Evolutionary conservation across 2,329 filamentous ascomycete species (phyloP).

Genomic region (Cadophora sp.): DNA sequence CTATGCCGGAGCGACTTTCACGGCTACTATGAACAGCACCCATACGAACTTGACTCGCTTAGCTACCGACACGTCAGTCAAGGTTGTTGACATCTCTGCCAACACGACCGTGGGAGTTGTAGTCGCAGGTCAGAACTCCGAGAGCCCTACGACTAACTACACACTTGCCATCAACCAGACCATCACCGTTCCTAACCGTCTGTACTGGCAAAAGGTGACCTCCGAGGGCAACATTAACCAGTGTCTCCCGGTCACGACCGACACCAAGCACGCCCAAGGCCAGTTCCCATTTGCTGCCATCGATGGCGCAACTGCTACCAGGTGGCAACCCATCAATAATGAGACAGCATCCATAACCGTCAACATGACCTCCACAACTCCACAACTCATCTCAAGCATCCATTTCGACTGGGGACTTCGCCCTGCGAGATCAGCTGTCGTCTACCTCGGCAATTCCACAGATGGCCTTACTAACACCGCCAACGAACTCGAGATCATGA

Average conservation of each 20-base stretch:
- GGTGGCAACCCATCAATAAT: slow-evolving; percentile 68
- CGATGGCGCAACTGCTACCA: slow-evolving; percentile 70
- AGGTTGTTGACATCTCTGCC: slow-evolving; percentile 63
- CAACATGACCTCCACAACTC: slow-evolving; percentile 50
- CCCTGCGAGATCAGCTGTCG: slow-evolving; percentile 59
- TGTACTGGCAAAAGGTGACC: slow-evolving; percentile 60
- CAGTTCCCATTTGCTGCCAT: slow-evolving; percentile 73
- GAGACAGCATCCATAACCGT: slow-evolving; percentile 62
- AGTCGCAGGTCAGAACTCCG: slow-evolving; percentile 54
- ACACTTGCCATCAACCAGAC: slow-evolving; percentile 55
- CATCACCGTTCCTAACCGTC: slow-evolving; percentile 64
- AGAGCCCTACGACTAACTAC: slow-evolving; percentile 52
- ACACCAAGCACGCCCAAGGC: slow-evolving; percentile 60
- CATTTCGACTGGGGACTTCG: slow-evolving; percentile 66
- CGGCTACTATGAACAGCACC: slow-evolving; percentile 65
- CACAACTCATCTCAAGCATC: slow-evolving; percentile 55
- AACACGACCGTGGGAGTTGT: slow-evolving; percentile 63
- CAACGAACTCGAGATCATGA: slow-evolving; percentile 29
- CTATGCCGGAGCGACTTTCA: slow-evolving; percentile 70
- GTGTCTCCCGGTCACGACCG: slow-evolving; percentile 61
- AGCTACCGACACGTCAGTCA: slow-evolving; percentile 47
- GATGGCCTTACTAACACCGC: slow-evolving; percentile 29
- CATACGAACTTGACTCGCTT: slow-evolving; percentile 68
- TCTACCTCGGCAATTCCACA: slow-evolving; percentile 57
- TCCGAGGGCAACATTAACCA: slow-evolving; percentile 67